These are phyloP conservation scores for Penicillium sp. DNA, from an alignment of 2,329 filamentous ascomycete species.

Conservation along the genomic window DNA sequence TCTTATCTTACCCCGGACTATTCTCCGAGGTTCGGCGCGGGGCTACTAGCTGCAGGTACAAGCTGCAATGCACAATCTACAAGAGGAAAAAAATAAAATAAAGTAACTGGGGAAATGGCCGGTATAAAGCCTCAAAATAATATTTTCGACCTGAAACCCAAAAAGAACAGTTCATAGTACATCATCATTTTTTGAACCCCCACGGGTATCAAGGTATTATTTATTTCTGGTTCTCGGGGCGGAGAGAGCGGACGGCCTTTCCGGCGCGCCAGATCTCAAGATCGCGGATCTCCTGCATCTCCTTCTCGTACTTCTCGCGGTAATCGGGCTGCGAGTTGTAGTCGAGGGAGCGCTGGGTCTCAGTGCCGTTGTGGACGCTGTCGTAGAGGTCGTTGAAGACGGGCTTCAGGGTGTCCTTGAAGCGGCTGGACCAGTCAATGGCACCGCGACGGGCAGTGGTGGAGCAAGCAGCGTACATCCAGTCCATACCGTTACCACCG, in stretches of 20 bases:
- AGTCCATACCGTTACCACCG: slow-evolving; percentile 98
- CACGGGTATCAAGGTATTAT: slow-evolving; percentile 31
- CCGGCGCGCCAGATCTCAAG: slow-evolving; percentile 99
- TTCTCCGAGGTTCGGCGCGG: slow-evolving; percentile 6
- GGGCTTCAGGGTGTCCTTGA: slow-evolving; percentile 98
- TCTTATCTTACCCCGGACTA: slow-evolving; percentile 10
- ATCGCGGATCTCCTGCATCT: slow-evolving; percentile 97
- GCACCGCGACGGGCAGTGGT: slow-evolving; percentile 97
- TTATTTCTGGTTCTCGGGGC: slow-evolving; percentile 84
- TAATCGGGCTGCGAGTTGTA: slow-evolving; percentile 97
- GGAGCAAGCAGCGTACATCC: slow-evolving; percentile 99
- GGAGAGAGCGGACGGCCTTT: slow-evolving; percentile 87
- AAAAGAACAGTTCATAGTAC: slow-evolving; percentile 35
- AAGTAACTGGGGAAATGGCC: slow-evolving; percentile 7
- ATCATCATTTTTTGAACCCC: slow-evolving; percentile 38
- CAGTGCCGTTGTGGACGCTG: slow-evolving; percentile 82
- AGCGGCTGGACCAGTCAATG: slow-evolving; percentile 95
- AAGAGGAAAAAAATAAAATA: background rate
- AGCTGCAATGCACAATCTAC: background rate
- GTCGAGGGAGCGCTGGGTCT: slow-evolving; percentile 94
- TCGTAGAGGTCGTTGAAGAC: slow-evolving; percentile 98
- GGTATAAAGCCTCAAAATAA: slow-evolving; percentile 10
- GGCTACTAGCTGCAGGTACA: background rate
- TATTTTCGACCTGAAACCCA: slow-evolving; percentile 19
- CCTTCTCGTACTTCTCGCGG: slow-evolving; percentile 93